These are phyloP conservation scores for Sporodiniella umbellata DNA, from an alignment of 371 early-diverging fungal species.

Conservation along the genomic window DNA sequence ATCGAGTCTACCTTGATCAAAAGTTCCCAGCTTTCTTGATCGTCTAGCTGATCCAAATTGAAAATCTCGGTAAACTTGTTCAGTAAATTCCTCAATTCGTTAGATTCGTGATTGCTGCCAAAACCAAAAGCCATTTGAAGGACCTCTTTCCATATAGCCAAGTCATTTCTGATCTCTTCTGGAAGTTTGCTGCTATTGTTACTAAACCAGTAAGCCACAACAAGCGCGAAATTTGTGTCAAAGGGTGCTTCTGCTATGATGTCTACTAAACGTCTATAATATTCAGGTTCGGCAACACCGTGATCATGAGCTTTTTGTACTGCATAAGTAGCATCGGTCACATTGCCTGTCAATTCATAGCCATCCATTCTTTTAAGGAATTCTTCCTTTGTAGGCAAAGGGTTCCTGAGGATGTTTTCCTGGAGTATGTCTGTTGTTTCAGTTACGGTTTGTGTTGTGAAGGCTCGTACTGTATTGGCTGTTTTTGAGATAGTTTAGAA, in stretches of 20 bases:
- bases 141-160: slow-evolving; percentile 27
- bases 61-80: slow-evolving; percentile 18
- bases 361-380: background rate
- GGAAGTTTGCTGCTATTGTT: slow-evolving; percentile 6
- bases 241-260: slow-evolving; percentile 14
- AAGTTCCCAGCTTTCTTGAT: slow-evolving; percentile 25
- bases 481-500: too few species aligned
- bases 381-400: background rate
- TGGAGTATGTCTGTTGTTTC: background rate
- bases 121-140: slow-evolving; percentile 30
- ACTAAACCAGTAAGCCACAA: slow-evolving; percentile 32
- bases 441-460: background rate
- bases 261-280: slow-evolving; percentile 11
- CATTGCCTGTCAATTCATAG: slow-evolving; percentile 10
- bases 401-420: background rate
- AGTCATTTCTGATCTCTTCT: slow-evolving; percentile 12
- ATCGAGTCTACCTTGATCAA: slow-evolving; percentile 33
- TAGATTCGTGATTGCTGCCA: slow-evolving; percentile 9
- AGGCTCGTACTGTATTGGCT: background rate
- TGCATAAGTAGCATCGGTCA: slow-evolving; percentile 9
- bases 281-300: slow-evolving; percentile 7
- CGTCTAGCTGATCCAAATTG: slow-evolving; percentile 13
- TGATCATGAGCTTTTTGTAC: slow-evolving; percentile 8
- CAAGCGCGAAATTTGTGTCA: slow-evolving; percentile 12
- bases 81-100: slow-evolving; percentile 27